These are phyloP conservation scores for Naganishia cerealis DNA, from an alignment of 1,284 basidiomycete genomes.

Conservation along the genomic window DNA sequence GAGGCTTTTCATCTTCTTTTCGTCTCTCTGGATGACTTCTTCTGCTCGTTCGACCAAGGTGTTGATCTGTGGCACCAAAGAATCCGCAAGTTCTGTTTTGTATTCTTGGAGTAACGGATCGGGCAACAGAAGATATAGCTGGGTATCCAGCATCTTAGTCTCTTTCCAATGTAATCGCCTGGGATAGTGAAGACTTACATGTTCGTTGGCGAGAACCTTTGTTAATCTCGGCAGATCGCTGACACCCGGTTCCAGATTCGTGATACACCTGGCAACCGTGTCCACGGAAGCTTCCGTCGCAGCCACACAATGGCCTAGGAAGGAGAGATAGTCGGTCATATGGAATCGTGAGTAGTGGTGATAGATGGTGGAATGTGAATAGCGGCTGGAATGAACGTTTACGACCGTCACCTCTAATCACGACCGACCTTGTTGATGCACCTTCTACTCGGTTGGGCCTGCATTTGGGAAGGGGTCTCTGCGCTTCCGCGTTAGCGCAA, in stretches of 20 bases:
- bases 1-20: slow-evolving; percentile 38
- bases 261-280: slow-evolving; percentile 36
- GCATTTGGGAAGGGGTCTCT: neutral
- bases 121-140: slow-evolving; percentile 52
- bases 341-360: neutral
- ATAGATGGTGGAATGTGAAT: neutral
- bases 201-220: slow-evolving; percentile 46
- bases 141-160: neutral
- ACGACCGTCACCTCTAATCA: neutral
- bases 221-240: slow-evolving; percentile 48
- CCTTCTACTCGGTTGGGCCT: neutral
- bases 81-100: slow-evolving; percentile 44
- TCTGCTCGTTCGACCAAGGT: slow-evolving; percentile 46
- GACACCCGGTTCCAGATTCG: slow-evolving; percentile 43
- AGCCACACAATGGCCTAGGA: slow-evolving; percentile 50
- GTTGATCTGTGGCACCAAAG: slow-evolving; percentile 50
- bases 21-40: slow-evolving; percentile 38
- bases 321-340: slow-evolving; percentile 42
- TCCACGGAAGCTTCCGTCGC: slow-evolving; percentile 46
- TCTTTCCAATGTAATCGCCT: neutral
- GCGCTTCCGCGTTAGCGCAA: neutral
- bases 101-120: slow-evolving; percentile 44
- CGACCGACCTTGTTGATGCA: neutral
- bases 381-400: neutral
- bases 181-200: slow-evolving; percentile 39